A percentile compares a stretch with the other conserved stretches of the same genome.
Conservation (phyloP, 176 grass and related monocot genomes). For the Musa schizocarpa region DNA sequence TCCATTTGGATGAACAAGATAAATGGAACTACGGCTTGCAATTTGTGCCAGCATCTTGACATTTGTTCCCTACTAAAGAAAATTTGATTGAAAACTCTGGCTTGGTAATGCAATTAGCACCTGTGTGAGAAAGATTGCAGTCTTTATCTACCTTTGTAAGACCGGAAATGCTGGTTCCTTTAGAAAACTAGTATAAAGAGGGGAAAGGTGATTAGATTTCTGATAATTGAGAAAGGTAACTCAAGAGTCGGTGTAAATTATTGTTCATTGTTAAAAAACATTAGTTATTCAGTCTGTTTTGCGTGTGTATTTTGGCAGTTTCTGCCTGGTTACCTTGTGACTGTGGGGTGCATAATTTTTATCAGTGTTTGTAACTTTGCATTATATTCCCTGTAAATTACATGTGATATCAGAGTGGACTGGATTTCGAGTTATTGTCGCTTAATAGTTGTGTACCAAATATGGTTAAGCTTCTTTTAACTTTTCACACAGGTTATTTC, state of each 20-base stretch:
- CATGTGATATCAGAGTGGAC: not conserved
- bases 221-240: not conserved
- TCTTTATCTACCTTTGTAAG: not conserved
- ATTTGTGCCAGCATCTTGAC: not conserved
- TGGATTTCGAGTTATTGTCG: no score
- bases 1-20: conserved; percentile 51
- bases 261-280: not conserved
- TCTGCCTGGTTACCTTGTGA: not conserved
- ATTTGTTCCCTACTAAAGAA: not conserved
- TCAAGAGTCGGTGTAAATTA: not conserved
- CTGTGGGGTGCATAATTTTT: not conserved
- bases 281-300: no score
- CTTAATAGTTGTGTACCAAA: no score
- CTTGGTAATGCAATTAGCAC: not conserved
- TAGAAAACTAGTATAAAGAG: not conserved
- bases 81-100: not conserved
- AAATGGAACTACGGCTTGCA: not conserved
- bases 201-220: not conserved
- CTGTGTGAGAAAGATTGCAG: not conserved
- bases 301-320: not conserved
- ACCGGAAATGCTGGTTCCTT: not conserved
- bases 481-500: no score
- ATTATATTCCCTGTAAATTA: not conserved
- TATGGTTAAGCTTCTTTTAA: no score
- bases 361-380: not conserved